Percentiles rank a stretch among this genome's conserved stretches.
Conservation (phyloP, 1,284 basidiomycete species). For the Tilletia horrida region DNA sequence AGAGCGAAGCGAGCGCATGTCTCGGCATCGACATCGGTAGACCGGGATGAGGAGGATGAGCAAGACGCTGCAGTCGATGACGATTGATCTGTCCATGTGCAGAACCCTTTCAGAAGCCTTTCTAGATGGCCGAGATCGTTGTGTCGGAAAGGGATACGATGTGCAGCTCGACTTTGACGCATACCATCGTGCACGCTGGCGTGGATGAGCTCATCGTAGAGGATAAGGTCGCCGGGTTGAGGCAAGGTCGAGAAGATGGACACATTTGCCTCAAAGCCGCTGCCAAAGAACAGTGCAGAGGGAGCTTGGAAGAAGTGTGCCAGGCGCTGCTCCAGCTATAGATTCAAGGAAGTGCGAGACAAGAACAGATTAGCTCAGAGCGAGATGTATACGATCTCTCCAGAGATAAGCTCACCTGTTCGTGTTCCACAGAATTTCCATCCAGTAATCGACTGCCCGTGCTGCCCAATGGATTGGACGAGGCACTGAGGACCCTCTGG, state of each 20-base stretch:
- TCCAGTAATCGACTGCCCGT: constrained; percentile 87
- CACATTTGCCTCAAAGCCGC: constrained; percentile 90
- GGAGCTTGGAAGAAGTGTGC: constrained; percentile 51
- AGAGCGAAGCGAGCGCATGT: neutral
- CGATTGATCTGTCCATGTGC: neutral
- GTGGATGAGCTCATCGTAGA: constrained; percentile 86
- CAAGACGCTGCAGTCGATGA: too few species aligned
- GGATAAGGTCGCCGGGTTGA: constrained; percentile 71
- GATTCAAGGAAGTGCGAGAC: neutral
- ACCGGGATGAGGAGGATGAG: too few species aligned
- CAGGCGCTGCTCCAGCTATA: constrained; percentile 38
- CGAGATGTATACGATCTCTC: too few species aligned
- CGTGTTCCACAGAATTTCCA: constrained; percentile 60
- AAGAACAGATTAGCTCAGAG: neutral
- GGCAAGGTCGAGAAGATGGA: constrained; percentile 81
- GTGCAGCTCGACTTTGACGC: constrained; percentile 63
- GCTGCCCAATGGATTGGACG: constrained; percentile 63
- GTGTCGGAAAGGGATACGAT: constrained; percentile 65
- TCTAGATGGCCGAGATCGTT: constrained; percentile 58
- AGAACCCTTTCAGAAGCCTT: neutral
- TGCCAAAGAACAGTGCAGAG: constrained; percentile 79
- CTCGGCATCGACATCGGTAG: neutral
- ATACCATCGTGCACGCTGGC: constrained; percentile 89
- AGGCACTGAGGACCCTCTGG: constrained; percentile 33
- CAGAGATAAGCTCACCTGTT: constrained; percentile 20